Conservation (phyloP, 2,329 filamentous ascomycete genomes). For the Colletotrichum sp. region DNA sequence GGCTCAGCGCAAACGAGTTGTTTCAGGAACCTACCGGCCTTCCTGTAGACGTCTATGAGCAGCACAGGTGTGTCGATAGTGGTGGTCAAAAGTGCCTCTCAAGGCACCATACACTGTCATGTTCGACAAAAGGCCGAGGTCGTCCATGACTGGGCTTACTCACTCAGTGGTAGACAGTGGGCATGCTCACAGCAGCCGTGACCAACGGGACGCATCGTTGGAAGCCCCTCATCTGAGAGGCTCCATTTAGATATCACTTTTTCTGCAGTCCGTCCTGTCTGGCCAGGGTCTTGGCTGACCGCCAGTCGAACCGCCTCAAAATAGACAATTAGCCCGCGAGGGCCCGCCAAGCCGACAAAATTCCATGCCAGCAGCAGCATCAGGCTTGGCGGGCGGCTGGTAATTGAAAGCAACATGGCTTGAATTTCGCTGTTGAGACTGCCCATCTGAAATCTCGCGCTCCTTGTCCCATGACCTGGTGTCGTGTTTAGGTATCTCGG, state of each 20-base stretch:
- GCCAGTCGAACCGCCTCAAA: not conserved
- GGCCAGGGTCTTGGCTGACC: not conserved
- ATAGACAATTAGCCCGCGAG: not conserved
- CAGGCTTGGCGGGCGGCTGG: not conserved
- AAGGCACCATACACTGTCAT: not conserved
- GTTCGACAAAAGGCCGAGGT: not conserved
- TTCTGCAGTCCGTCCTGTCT: not conserved
- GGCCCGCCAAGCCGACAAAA: not conserved
- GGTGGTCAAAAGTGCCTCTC: not conserved
- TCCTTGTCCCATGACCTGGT: not conserved
- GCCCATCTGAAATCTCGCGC: not conserved
- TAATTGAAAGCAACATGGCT: constrained; percentile 9
- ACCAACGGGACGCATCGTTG: not conserved
- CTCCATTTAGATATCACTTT: not conserved
- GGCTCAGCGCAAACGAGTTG: not conserved
- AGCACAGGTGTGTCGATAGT: not conserved
- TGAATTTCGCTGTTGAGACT: constrained; percentile 15
- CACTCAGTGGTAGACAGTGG: not conserved
- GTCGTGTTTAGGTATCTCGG: constrained; percentile 18
- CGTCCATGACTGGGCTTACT: not conserved
- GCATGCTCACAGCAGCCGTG: not conserved
- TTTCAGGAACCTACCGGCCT: constrained; percentile 8
- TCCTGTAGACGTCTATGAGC: not conserved
- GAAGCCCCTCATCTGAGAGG: not conserved
- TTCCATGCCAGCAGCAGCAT: not conserved